Evolutionary conservation across 1,284 basidiomycete species (phyloP).

Genomic region (Rhodotorula glutinis): DNA sequence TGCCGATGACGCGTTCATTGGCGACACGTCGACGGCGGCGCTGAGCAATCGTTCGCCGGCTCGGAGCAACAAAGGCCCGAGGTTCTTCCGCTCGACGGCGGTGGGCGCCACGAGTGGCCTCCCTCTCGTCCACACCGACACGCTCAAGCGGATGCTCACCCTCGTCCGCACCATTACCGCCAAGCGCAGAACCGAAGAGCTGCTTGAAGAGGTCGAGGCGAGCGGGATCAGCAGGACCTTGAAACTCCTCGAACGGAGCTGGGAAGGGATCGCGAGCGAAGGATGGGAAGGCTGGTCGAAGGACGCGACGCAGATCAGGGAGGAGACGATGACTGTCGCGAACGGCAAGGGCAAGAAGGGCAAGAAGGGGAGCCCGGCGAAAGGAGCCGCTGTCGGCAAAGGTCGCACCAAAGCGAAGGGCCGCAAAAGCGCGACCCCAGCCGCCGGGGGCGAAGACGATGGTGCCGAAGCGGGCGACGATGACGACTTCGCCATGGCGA

Average conservation of each 20-base stretch:
- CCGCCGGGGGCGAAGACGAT: slow-evolving; percentile 42
- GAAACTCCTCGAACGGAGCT: slow-evolving; percentile 70
- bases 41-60: slow-evolving; percentile 12
- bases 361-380: slow-evolving; percentile 44
- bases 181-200: slow-evolving; percentile 23
- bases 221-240: slow-evolving; percentile 62
- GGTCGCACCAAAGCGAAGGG: neutral
- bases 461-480: slow-evolving; percentile 41
- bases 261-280: slow-evolving; percentile 66
- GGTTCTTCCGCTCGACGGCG: slow-evolving; percentile 21
- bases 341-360: neutral
- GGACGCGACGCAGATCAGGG: slow-evolving; percentile 21
- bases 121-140: slow-evolving; percentile 17
- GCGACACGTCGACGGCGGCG: slow-evolving; percentile 25
- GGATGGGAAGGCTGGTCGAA: slow-evolving; percentile 57
- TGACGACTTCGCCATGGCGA: slow-evolving; percentile 1
- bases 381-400: slow-evolving; percentile 27
- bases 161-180: slow-evolving; percentile 2
- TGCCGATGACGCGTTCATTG: slow-evolving; percentile 32
- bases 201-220: slow-evolving; percentile 58
- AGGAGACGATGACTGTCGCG: slow-evolving; percentile 29
- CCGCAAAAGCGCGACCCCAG: neutral
- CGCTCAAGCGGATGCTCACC: slow-evolving; percentile 14
- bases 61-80: neutral
- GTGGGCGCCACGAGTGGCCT: slow-evolving; percentile 8